phyloP scores from a whole-genome alignment of 2,329 filamentous ascomycete species.

The Ustulina deusta region DNA sequence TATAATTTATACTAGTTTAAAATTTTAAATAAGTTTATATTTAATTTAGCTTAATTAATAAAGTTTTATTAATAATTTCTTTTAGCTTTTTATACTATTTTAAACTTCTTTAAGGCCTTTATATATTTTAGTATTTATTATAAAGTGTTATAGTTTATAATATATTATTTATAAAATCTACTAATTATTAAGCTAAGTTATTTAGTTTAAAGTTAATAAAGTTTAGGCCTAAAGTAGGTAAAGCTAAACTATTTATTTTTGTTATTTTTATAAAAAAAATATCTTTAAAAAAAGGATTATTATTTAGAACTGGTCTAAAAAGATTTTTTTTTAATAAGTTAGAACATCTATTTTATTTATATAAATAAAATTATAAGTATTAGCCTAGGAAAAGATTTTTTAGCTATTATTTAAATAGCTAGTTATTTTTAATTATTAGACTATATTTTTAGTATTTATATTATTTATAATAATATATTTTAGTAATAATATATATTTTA shows the following conservation, averaged over 20 bases:
- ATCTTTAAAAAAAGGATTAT: not conserved
- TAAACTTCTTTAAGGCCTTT: not conserved
- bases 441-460: not conserved
- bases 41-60: slow-evolving; percentile 1
- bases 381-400: no score
- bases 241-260: not conserved
- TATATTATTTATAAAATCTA: not conserved
- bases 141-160: not conserved
- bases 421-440: no score
- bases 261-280: not conserved
- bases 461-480: not conserved
- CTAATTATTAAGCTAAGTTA: not conserved
- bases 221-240: not conserved
- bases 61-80: not conserved
- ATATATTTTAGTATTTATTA: not conserved
- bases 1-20: no score
- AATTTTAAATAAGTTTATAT: not conserved
- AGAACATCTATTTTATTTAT: no score
- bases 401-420: no score
- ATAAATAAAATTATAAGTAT: no score
- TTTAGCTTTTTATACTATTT: not conserved
- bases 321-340: no score
- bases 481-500: not conserved
- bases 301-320: not conserved
- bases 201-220: not conserved